Percentiles rank a stretch among this genome's conserved stretches.
These are phyloP conservation scores for Globisporangium ultimum DNA, from an alignment of 352 stramenopile genomes.

Conservation along the genomic window DNA sequence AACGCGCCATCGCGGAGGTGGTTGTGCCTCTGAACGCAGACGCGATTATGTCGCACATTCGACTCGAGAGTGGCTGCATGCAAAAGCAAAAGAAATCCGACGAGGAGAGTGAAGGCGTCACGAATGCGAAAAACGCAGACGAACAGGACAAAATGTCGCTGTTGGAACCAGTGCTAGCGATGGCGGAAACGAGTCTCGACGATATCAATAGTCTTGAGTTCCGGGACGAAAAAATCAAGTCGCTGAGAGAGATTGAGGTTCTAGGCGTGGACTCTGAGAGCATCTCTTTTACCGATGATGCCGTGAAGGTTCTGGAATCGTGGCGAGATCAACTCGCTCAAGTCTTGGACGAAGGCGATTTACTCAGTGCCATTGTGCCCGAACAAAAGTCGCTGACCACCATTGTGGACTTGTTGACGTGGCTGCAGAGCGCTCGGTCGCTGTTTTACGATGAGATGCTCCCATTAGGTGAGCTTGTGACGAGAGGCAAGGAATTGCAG, in stretches of 20 bases:
- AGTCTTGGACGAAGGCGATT: constrained; percentile 49
- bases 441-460: constrained; percentile 81
- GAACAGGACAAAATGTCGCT: constrained; percentile 24
- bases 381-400: constrained; percentile 46
- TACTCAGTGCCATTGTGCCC: constrained; percentile 66
- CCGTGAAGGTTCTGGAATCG: constrained; percentile 62
- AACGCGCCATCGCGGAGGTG: not conserved
- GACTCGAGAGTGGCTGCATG: constrained; percentile 70
- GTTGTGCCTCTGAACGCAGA: constrained; percentile 26
- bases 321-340: constrained; percentile 66
- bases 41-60: constrained; percentile 62
- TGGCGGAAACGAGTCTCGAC: constrained; percentile 65
- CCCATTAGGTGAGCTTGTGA: constrained; percentile 58
- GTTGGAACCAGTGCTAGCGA: constrained; percentile 51
- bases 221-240: constrained; percentile 60
- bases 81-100: constrained; percentile 30
- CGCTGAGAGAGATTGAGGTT: constrained; percentile 55
- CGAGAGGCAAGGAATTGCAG: constrained; percentile 38
- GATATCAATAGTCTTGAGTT: constrained; percentile 62
- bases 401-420: constrained; percentile 66
- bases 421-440: constrained; percentile 69
- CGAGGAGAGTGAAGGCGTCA: constrained; percentile 18
- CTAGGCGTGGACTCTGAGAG: constrained; percentile 20
- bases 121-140: constrained; percentile 13
- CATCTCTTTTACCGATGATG: constrained; percentile 48